Base-by-base conservation (phyloP, 768 basidiomycete genomes). In the Leccinum rimulosum region DNA sequence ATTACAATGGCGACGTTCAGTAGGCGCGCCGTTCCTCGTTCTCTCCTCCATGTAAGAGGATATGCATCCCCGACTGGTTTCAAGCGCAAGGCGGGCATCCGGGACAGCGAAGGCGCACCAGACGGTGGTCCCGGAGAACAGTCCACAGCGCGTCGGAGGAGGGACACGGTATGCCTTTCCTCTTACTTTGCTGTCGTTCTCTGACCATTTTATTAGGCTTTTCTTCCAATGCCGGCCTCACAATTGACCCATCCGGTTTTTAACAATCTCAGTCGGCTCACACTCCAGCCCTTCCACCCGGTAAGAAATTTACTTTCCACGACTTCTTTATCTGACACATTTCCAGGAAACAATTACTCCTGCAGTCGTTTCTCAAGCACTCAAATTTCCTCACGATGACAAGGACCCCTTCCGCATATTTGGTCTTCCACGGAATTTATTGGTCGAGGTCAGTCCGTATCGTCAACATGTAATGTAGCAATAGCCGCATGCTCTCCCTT, bases 401-500 rank as follows among this genome's bases (percentile, higher is more conserved):
- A 77, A 79, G 38, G 79, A 81, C 59, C 80, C 84, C 0, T 73
- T 86, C n/a, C 76, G 80, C 31, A 77, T 80, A 55, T 93, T 86
- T 69, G 93, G 93, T 47, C 70, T 92, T 15, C 91, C 93, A 0
- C 83, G 81, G 61, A 84, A 82, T 58, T 66, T 91, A 58, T 74
- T 87, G 31, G 74, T 91, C 54, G 93, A 94, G 77, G 91, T 91
- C 47, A 22, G 82, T 73, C 7, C 3, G 35, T 50, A n/a, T 52
- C 3, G 10, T 50, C 3, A 3, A 45, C 25, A 12, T 33, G 25
- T 10, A 28, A 28, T 22, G 5, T 43, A 4, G 11, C 14, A 50
- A 36, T 12, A 22, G 19, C 27, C 19, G 11, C 27, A 50, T n/a
- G 11, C 7, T 51, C 22, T 54, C 43, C 14, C 11, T 10, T 28